Evolutionary conservation across 2,329 filamentous ascomycete species (phyloP).

Genomic region (Aspergillus hiratsukae): DNA sequence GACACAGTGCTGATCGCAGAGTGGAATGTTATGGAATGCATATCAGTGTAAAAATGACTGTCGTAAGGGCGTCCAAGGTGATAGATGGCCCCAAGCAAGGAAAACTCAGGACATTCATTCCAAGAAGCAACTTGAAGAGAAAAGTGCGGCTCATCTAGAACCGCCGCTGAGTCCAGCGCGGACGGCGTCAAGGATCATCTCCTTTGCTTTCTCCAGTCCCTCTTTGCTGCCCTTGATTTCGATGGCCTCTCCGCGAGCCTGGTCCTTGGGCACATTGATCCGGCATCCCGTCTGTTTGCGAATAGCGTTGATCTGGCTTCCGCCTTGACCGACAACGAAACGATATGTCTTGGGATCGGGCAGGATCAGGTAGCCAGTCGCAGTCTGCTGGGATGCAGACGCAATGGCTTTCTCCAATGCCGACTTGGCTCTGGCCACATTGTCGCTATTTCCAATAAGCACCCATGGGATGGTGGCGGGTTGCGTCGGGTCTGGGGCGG

Average conservation of each 20-base stretch:
- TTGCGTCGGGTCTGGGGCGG: slow-evolving; percentile 24
- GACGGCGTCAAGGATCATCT: slow-evolving; percentile 82
- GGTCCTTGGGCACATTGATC: slow-evolving; percentile 86
- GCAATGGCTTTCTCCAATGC: slow-evolving; percentile 68
- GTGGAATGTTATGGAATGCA: neutral
- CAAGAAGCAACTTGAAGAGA: slow-evolving; percentile 1
- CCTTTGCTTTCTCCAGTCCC: slow-evolving; percentile 79
- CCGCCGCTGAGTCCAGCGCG: slow-evolving; percentile 37
- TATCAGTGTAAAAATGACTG: neutral
- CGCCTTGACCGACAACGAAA: slow-evolving; percentile 82
- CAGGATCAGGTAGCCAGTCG: slow-evolving; percentile 81
- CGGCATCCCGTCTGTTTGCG: slow-evolving; percentile 88
- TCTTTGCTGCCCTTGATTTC: slow-evolving; percentile 77
- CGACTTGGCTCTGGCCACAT: slow-evolving; percentile 74
- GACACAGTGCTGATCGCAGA: neutral
- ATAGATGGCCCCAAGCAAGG: neutral
- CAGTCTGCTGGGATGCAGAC: slow-evolving; percentile 48
- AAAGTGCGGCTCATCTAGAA: slow-evolving; percentile 11
- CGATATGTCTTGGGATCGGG: slow-evolving; percentile 87
- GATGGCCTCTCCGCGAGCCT: slow-evolving; percentile 73
- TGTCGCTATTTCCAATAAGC: slow-evolving; percentile 72
- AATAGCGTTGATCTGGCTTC: slow-evolving; percentile 88
- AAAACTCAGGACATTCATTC: neutral
- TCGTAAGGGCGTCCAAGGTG: neutral
- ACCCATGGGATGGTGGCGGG: slow-evolving; percentile 68